Base-by-base conservation (phyloP, 345 rosid species). In the Conringia planisiliqua region DNA sequence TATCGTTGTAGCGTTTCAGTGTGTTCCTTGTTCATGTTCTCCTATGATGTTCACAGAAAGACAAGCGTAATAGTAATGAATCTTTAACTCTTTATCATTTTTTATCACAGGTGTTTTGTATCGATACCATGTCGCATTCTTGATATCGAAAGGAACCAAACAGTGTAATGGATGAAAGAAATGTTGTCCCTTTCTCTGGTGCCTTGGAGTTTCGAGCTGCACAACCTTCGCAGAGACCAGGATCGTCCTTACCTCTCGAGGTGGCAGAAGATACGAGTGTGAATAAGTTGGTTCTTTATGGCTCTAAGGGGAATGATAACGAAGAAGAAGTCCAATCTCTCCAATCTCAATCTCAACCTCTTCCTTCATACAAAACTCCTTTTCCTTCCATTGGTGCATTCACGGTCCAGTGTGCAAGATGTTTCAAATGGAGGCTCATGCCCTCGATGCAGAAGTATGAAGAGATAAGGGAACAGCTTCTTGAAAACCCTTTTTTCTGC, bases 381-480 rank as follows among this genome's bases (percentile, higher is more conserved):
- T 38, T 11, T 10, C 96, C 97, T 14, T 85, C 90, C 20, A 87
- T 93, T 7, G 97, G 98, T 46, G 96, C 96, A 10, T 94, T 91
- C 73, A 87, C 98, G 0, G 96, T 90, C 30, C 97, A 94, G 59
- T 94, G 96, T 81, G 96, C 93, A 8, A 74, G 39, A 46, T 94
- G 98, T 82, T 91, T 90, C 56, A 88, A 94, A 72, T 94, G 98
- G 98, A 87, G 98, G 77, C 86, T 94, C 14, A 84, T 94, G 54
- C 98, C 98, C 7, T 81, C 96, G 27, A 88, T 91, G 71, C 80
- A 90, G 77, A 91, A 88, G 70, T 94, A 94, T 29, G 97, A 94
- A 85, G 98, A 86, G 80, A 89, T 94, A 79, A 89, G 97, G 13
- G 98, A 94, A 81, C 86, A 75, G 17, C 79, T 94, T 75, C 77